These are phyloP conservation scores for Apiosordaria backusii DNA, from an alignment of 495 filamentous ascomycete genomes.

Conservation along the genomic window DNA sequence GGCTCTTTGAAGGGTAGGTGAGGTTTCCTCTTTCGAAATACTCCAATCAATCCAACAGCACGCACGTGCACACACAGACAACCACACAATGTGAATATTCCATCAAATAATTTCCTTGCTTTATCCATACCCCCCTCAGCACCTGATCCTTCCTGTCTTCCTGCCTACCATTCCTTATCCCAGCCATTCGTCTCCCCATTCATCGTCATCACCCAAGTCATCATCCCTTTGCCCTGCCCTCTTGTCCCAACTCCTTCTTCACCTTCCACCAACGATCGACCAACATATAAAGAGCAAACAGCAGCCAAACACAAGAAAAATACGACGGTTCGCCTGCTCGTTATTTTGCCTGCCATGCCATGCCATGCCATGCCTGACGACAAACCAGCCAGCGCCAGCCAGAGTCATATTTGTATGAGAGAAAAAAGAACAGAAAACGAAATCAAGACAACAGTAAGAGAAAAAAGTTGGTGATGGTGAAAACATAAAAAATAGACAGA, in stretches of 20 bases:
- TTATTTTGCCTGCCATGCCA: conserved; percentile 11
- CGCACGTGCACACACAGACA: background rate
- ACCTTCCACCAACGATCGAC: background rate
- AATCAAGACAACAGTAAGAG: conserved; percentile 2
- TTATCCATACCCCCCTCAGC: background rate
- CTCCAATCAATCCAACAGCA: background rate
- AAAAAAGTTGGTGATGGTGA: background rate
- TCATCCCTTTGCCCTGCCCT: background rate
- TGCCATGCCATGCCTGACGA: background rate
- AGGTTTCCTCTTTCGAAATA: background rate
- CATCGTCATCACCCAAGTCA: background rate
- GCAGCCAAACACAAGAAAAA: conserved; percentile 2
- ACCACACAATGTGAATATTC: background rate
- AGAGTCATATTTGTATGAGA: background rate
- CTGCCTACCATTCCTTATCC: background rate
- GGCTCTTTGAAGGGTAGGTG: background rate
- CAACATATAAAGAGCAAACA: background rate
- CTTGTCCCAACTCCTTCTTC: background rate
- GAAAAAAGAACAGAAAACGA: conserved; percentile 2
- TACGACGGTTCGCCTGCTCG: conserved; percentile 6
- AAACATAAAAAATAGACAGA: conserved; percentile 3
- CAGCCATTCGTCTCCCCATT: background rate
- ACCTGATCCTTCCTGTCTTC: background rate
- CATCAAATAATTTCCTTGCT: background rate
- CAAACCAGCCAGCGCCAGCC: background rate